Conservation (phyloP, 208 protist genomes). For the Trypanosoma scelopori region DNA sequence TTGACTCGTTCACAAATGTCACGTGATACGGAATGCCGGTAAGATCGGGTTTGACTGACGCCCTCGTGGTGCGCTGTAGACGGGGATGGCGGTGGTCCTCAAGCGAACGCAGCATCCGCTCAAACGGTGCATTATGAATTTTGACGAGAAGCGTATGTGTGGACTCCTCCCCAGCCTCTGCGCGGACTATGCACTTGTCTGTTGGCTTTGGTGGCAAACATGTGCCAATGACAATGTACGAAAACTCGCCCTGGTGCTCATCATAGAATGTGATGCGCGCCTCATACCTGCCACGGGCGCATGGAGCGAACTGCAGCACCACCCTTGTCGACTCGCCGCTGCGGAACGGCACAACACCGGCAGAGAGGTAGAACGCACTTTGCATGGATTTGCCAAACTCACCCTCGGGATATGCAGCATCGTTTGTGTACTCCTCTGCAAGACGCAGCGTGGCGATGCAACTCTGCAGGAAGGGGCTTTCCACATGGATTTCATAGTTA, state of each 20-base stretch:
- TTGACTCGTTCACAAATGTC: constrained; percentile 63
- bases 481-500: constrained; percentile 67
- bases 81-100: constrained; percentile 59
- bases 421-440: constrained; percentile 63
- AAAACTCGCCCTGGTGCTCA: constrained; percentile 89
- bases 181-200: constrained; percentile 51
- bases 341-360: constrained; percentile 76
- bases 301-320: constrained; percentile 80
- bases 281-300: constrained; percentile 72
- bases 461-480: constrained; percentile 77
- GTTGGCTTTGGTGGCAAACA: constrained; percentile 53
- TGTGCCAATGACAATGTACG: constrained; percentile 70
- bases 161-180: constrained; percentile 64
- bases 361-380: constrained; percentile 63
- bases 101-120: constrained; percentile 67
- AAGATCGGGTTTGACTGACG: constrained; percentile 23
- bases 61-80: constrained; percentile 6
- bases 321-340: constrained; percentile 63
- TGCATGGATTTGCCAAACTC: constrained; percentile 35
- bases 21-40: constrained; percentile 45
- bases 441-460: constrained; percentile 78
- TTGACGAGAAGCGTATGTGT: constrained; percentile 49
- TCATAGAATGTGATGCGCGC: constrained; percentile 84
- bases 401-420: constrained; percentile 37
- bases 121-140: constrained; percentile 52